Percentiles rank a stretch among this genome's conserved stretches.
phyloP scores from a whole-genome alignment of 139 green algal species.

The Coccomyxa sp. region DNA sequence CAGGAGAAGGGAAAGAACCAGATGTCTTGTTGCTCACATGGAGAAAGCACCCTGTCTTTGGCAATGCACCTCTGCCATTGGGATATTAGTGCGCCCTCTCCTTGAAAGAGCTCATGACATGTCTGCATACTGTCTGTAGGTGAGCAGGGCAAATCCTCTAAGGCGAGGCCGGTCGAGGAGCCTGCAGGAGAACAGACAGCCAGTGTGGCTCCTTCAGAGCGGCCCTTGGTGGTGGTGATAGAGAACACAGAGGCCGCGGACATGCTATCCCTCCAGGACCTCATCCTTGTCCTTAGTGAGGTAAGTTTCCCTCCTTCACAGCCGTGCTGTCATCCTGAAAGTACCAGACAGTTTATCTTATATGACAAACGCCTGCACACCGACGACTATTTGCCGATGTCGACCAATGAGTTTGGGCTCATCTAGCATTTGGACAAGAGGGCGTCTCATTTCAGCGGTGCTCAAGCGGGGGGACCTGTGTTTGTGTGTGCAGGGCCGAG shows the following conservation, averaged over 20 bases:
- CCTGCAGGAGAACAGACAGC: too few relatives aligned
- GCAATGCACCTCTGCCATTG: too few relatives aligned
- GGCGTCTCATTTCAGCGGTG: neutral
- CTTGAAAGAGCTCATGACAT: too few relatives aligned
- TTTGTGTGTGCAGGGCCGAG: slow-evolving; percentile 8
- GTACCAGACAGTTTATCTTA: neutral
- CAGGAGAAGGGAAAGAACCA: too few relatives aligned
- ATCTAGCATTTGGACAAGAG: neutral
- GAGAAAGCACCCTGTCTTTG: too few relatives aligned
- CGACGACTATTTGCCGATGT: neutral
- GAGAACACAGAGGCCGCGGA: slow-evolving; percentile 35
- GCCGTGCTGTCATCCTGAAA: neutral
- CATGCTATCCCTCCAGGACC: slow-evolving; percentile 21
- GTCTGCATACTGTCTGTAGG: too few relatives aligned
- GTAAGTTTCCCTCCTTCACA: neutral
- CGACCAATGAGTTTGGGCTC: neutral
- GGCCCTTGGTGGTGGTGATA: slow-evolving; percentile 48
- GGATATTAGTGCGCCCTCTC: too few relatives aligned
- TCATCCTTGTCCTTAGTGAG: slow-evolving; percentile 38
- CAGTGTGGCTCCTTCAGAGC: too few relatives aligned
- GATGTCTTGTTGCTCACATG: too few relatives aligned
- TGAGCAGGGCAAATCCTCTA: too few relatives aligned
- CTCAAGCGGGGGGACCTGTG: neutral
- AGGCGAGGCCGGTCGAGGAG: too few relatives aligned
- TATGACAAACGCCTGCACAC: neutral